Evolutionary conservation across 805 yeast genomes (phyloP), one percentile per base, ranked within the genome.

Genomic region (Zygotorulaspora florentina): DNA sequence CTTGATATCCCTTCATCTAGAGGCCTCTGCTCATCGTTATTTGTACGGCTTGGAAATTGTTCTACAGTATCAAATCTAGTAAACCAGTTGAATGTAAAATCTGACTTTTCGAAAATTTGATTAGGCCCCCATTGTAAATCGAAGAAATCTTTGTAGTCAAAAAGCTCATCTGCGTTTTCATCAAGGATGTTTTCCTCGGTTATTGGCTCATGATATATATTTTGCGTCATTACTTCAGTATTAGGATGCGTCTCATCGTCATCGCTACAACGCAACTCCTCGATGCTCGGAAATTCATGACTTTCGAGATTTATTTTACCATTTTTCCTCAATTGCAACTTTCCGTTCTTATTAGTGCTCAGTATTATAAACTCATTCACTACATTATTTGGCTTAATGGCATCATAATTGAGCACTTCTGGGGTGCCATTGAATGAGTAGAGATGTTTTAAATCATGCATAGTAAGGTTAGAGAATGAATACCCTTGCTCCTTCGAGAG

Each of bases 121-220:
- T 43, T 39, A 3, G 53, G 48, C 17, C 34, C 43, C 41, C 47
- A 40, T 16, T 50, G 40, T 20, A 50, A 35, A 35, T 50, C 53
- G 20, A 50, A 43, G 18, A 41, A 42, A 10, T 41, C 42, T 18
- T 38, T 46, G n/a, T 36, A 15, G 16, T 20, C 41, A 13, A 33
- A 5, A 8, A 16, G 3, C n/a, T 35, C 16, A 27, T 29, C 29
- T 12, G 46, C 18, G n/a, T 13, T 28, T 9, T 30, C 28, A 13
- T 3, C 15, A 28, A 30, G 9, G 15, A 13, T 11, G n/a, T 29
- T 27, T 13, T 20, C 4, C 12, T 9, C n/a, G n/a, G 11, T 37
- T n/a, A 9, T 5, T 3, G n/a, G n/a, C 16, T 33, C 36, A 16
- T 3, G 16, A 16, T 4, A 5, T 33, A 18, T 13, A n/a, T 4